Conservation (phyloP, 129 eudicot species). For the Mikania micrantha region DNA sequence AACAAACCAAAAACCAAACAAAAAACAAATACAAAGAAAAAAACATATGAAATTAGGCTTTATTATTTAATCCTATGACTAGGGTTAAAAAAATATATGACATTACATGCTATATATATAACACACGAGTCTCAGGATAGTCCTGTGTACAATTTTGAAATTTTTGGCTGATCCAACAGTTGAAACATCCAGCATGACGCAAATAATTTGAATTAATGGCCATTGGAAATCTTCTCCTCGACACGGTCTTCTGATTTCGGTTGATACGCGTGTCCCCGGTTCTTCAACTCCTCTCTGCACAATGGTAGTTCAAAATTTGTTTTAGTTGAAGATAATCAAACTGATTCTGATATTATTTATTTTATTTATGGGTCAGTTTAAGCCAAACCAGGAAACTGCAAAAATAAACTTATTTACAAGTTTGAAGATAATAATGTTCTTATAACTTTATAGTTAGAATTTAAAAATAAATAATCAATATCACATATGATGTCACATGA, state of each 20-base stretch:
- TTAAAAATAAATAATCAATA: not conserved
- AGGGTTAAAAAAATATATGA: not conserved
- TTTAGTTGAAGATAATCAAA: not conserved
- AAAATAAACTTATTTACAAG: not conserved
- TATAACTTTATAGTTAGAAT: not conserved
- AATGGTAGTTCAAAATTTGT: not conserved
- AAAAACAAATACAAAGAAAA: not conserved
- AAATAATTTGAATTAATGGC: constrained; percentile 9
- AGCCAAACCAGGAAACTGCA: not conserved
- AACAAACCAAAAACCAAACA: not conserved
- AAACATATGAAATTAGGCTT: constrained; percentile 11
- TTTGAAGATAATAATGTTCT: not conserved
- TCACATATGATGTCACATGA: not conserved
- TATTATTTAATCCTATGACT: constrained; percentile 20
- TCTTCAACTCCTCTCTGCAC: constrained; percentile 48
- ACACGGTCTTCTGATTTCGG: constrained; percentile 30
- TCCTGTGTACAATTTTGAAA: no score
- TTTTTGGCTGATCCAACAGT: no score
- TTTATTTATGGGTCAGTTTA: no score
- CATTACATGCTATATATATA: constrained; percentile 25
- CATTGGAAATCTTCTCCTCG: constrained; percentile 30
- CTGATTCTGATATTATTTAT: not conserved
- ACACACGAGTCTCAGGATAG: not conserved
- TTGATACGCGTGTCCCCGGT: constrained; percentile 31
- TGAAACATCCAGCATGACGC: not conserved